phyloP scores from a whole-genome alignment of 257 asterid species.

The Petrea volubilis region DNA sequence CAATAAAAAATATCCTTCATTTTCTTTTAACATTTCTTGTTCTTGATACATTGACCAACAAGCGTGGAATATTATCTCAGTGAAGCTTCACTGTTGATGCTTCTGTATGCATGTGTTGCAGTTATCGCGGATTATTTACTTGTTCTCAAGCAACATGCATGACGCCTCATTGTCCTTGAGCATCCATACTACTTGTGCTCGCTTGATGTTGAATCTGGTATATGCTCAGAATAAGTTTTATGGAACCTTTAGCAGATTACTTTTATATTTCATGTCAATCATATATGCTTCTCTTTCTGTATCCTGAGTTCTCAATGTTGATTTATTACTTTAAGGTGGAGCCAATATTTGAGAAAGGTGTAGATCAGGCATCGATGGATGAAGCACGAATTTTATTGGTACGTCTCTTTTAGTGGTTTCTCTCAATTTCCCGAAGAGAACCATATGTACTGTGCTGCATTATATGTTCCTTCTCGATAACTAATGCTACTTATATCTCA shows the following conservation, averaged over 20 bases:
- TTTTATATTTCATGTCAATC: background rate
- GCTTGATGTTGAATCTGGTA: conserved; percentile 99
- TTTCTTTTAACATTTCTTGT: background rate
- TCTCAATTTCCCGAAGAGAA: background rate
- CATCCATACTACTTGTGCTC: conserved; percentile 99
- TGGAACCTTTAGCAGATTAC: conserved; percentile 7
- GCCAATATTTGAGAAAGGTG: conserved; percentile 96
- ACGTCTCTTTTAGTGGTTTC: conserved; percentile 15
- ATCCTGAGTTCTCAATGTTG: conserved; percentile 15
- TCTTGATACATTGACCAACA: background rate
- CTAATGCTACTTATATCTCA: conserved; percentile 31
- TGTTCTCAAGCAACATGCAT: conserved; percentile 99
- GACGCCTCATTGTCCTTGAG: conserved; percentile 95
- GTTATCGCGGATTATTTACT: conserved; percentile 94
- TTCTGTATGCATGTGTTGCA: conserved; percentile 44
- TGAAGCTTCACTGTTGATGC: conserved; percentile 18
- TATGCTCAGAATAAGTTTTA: conserved; percentile 17
- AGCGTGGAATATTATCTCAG: conserved; percentile 1
- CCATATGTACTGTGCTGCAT: conserved; percentile 11
- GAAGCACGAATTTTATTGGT: conserved; percentile 95
- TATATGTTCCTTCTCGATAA: conserved; percentile 11
- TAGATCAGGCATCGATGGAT: conserved; percentile 94
- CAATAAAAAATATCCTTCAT: background rate
- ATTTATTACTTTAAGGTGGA: conserved; percentile 63
- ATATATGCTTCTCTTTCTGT: background rate